Conservation (phyloP, 768 basidiomycete genomes). For the Pleurotus djamor region DNA sequence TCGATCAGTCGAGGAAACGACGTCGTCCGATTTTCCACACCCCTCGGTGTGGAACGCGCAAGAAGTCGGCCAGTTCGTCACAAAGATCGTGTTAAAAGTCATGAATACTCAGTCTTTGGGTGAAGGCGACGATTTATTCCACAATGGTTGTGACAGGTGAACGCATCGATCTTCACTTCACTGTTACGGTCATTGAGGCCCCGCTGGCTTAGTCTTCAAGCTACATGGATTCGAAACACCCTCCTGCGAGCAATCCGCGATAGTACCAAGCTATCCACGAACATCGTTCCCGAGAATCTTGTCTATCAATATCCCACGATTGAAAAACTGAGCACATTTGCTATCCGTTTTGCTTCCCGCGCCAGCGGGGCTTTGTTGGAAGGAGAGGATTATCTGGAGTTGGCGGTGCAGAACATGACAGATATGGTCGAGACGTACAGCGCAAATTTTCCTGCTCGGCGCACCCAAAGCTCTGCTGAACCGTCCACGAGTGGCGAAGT, state of each 20-base stretch:
- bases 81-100: constrained; percentile 25
- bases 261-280: neutral
- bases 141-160: constrained; percentile 34
- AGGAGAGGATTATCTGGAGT: neutral
- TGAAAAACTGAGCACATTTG: neutral
- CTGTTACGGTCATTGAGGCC: neutral
- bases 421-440: constrained; percentile 13
- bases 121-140: constrained; percentile 32
- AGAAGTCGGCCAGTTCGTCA: constrained; percentile 24
- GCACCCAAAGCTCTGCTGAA: neutral
- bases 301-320: constrained; percentile 1
- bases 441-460: neutral
- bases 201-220: neutral
- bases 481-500: neutral
- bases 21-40: constrained; percentile 16
- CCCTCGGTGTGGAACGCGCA: constrained; percentile 24
- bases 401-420: constrained; percentile 10
- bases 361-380: neutral
- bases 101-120: constrained; percentile 11
- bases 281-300: constrained; percentile 13
- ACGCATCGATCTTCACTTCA: neutral
- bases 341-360: neutral
- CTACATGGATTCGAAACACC: constrained; percentile 6
- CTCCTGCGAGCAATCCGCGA: constrained; percentile 2
- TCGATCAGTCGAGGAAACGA: constrained; percentile 22